A percentile compares a stretch with the other conserved stretches of the same genome.
Conservation (phyloP, 2,329 filamentous ascomycete species). For the Monilinia vaccinii-corymbosi region DNA sequence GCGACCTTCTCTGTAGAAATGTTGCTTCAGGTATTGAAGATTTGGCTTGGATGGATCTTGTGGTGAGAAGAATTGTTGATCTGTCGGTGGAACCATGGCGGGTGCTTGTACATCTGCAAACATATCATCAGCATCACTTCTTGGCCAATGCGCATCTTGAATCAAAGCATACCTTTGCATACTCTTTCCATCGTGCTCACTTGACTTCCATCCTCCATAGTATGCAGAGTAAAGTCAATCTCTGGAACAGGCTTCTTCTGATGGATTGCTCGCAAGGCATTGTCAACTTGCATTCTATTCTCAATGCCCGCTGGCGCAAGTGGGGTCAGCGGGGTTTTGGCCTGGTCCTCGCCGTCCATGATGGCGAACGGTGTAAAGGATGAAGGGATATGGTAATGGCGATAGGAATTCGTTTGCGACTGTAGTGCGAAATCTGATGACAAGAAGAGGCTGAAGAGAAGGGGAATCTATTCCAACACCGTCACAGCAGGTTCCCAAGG, state of each 20-base stretch:
- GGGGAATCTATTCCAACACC: background rate
- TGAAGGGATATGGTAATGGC: background rate
- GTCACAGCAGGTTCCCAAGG: background rate
- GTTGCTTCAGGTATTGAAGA: constrained; percentile 90
- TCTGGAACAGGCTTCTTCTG: constrained; percentile 94
- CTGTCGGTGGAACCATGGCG: constrained; percentile 82
- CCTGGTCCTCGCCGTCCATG: constrained; percentile 27
- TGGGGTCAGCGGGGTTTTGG: constrained; percentile 13
- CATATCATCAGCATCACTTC: constrained; percentile 20
- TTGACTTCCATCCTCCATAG: constrained; percentile 93
- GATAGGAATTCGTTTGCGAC: background rate
- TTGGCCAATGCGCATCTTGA: background rate
- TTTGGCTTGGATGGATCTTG: constrained; percentile 81
- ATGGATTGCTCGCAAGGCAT: constrained; percentile 82
- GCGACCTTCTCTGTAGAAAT: constrained; percentile 95
- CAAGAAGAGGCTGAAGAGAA: background rate
- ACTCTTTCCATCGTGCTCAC: constrained; percentile 94
- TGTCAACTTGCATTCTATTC: constrained; percentile 56
- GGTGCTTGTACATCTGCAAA: constrained; percentile 88
- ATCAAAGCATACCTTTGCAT: constrained; percentile 72
- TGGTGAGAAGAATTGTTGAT: constrained; percentile 90
- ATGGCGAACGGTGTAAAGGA: constrained; percentile 13
- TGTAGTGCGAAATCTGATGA: background rate
- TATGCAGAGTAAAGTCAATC: constrained; percentile 97
- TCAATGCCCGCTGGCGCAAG: constrained; percentile 17